Conservation (phyloP, 768 basidiomycete species). For the Amanita thiersii region DNA sequence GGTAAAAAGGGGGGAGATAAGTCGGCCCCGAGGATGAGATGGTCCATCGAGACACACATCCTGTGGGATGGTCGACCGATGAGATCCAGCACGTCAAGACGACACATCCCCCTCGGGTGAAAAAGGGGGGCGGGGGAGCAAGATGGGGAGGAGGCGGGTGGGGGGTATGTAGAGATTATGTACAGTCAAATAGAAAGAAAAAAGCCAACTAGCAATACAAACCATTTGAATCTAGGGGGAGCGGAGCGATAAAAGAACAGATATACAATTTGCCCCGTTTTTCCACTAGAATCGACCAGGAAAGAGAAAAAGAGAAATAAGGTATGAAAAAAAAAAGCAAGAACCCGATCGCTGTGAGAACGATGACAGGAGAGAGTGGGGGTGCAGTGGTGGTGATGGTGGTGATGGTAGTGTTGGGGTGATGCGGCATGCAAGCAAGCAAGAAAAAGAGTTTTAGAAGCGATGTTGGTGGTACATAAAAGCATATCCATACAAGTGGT, state of each 20-base stretch:
- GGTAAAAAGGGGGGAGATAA: slow-evolving; percentile 7
- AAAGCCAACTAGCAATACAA: background rate
- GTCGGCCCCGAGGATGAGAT: slow-evolving; percentile 16
- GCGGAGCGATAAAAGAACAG: slow-evolving; percentile 9
- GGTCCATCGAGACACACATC: slow-evolving; percentile 33
- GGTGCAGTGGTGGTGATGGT: no score
- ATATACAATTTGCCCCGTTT: slow-evolving; percentile 3
- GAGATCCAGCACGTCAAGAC: slow-evolving; percentile 30
- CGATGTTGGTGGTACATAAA: background rate
- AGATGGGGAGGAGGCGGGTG: slow-evolving; percentile 11
- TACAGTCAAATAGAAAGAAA: slow-evolving; percentile 10
- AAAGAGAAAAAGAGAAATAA: slow-evolving; percentile 7
- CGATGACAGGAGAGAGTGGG: background rate
- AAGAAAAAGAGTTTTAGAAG: background rate
- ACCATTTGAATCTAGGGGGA: background rate
- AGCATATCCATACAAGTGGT: slow-evolving; percentile 8
- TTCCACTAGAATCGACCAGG: background rate
- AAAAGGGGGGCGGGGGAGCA: slow-evolving; percentile 9
- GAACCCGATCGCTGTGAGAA: slow-evolving; percentile 5
- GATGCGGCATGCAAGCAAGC: no score
- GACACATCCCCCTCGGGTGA: slow-evolving; percentile 20
- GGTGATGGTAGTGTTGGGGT: no score
- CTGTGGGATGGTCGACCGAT: slow-evolving; percentile 20
- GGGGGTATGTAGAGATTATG: no score
- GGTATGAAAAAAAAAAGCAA: no score